phyloP scores from a whole-genome alignment of 164 flowering plant genomes.

The Vitis amurensis region DNA sequence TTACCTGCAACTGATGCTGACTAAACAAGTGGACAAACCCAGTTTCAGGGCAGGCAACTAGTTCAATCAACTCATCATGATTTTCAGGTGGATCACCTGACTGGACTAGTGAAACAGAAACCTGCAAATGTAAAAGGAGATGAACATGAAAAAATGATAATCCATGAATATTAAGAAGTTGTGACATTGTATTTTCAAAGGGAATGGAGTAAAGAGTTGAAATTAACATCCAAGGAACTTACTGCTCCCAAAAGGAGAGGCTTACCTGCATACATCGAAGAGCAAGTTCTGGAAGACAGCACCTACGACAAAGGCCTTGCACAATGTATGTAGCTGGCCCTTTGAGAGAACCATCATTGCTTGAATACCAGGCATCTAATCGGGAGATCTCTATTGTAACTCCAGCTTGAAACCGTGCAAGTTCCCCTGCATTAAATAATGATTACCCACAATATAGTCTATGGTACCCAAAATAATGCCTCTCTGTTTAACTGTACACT shows the following conservation, averaged over 20 bases:
- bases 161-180: not conserved
- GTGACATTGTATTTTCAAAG: too few species aligned
- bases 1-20: slow-evolving; percentile 88
- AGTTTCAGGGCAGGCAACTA: slow-evolving; percentile 63
- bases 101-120: slow-evolving; percentile 79
- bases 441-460: not conserved
- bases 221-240: not conserved
- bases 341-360: slow-evolving; percentile 57
- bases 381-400: slow-evolving; percentile 90
- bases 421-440: slow-evolving; percentile 65
- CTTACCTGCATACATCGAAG: slow-evolving; percentile 94
- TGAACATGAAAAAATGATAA: not conserved
- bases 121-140: slow-evolving; percentile 40
- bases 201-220: not conserved
- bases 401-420: slow-evolving; percentile 80
- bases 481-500: too few species aligned
- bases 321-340: slow-evolving; percentile 78
- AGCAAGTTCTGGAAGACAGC: slow-evolving; percentile 89
- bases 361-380: slow-evolving; percentile 93
- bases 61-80: slow-evolving; percentile 80
- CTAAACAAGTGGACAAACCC: slow-evolving; percentile 79
- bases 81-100: slow-evolving; percentile 49
- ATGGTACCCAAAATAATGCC: too few species aligned
- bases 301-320: slow-evolving; percentile 86
- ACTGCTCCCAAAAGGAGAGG: not conserved